Conservation (phyloP, 2,329 filamentous ascomycete genomes). For the Fusarium agapanthi region DNA sequence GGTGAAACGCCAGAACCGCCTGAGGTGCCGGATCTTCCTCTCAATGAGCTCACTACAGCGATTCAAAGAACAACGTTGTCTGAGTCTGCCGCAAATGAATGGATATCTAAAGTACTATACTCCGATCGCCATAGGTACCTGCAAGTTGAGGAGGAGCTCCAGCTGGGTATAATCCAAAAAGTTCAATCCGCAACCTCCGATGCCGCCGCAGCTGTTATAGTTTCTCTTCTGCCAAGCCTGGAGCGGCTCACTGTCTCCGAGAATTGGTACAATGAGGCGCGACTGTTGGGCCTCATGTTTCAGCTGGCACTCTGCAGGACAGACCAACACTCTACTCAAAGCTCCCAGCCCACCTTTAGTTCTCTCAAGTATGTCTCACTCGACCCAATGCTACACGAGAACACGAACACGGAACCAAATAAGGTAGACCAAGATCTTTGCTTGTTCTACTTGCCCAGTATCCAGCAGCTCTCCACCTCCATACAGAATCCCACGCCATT, state of each 20-base stretch:
- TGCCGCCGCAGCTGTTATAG: background rate
- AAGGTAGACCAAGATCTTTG: background rate
- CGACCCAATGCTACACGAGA: background rate
- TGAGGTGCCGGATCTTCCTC: background rate
- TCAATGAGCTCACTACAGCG: background rate
- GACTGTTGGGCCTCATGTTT: background rate
- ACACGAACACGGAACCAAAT: background rate
- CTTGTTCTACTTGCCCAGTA: slow-evolving; percentile 9
- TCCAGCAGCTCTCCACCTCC: background rate
- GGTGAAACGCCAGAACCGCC: background rate
- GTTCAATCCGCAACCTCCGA: background rate
- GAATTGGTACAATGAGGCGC: background rate
- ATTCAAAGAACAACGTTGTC: no score
- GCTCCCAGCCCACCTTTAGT: background rate
- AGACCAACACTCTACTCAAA: background rate
- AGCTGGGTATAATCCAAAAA: background rate
- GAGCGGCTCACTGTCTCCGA: background rate
- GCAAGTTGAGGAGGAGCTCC: background rate
- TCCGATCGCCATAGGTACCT: background rate
- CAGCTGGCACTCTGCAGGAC: background rate
- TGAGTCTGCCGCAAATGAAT: background rate
- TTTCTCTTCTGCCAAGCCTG: background rate
- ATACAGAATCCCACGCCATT: slow-evolving; percentile 14
- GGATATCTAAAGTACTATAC: background rate
- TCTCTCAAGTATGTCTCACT: background rate